These are phyloP conservation scores for Plasmodium yoelii DNA, from an alignment of 169 alveolate genomes.

Conservation along the genomic window DNA sequence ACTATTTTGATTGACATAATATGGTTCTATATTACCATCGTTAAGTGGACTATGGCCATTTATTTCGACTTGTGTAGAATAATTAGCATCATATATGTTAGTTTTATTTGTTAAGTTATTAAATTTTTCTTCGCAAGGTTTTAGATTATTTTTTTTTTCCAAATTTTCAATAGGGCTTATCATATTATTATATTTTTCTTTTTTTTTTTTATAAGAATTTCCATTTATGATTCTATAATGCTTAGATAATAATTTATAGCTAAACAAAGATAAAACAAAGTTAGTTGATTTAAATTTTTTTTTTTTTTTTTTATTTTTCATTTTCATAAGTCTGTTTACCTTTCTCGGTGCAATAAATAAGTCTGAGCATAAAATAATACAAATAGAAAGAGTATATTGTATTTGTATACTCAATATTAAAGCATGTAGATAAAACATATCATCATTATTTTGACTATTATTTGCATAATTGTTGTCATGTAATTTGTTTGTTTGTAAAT, in stretches of 20 bases:
- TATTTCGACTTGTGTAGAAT: too few relatives aligned
- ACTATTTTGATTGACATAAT: neutral
- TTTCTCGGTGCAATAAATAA: slow-evolving; percentile 39
- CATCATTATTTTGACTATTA: slow-evolving; percentile 28
- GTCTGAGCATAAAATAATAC: slow-evolving; percentile 59
- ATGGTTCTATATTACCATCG: neutral
- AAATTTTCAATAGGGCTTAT: neutral
- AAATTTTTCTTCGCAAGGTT: neutral
- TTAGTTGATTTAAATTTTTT: neutral
- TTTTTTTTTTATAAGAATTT: too few relatives aligned
- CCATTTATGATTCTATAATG: slow-evolving; percentile 62
- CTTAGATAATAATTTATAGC: slow-evolving; percentile 35
- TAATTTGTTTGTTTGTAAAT: neutral
- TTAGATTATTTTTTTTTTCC: neutral
- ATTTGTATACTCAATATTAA: slow-evolving; percentile 69
- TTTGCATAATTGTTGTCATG: neutral
- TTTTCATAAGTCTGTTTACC: slow-evolving; percentile 24
- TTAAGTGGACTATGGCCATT: too few relatives aligned
- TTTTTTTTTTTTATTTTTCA: neutral
- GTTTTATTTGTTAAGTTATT: neutral
- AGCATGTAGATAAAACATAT: slow-evolving; percentile 62
- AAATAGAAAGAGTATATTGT: slow-evolving; percentile 59
- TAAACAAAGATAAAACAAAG: slow-evolving; percentile 28
- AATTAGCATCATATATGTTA: neutral
- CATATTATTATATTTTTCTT: neutral